Base-by-base conservation (phyloP, 768 basidiomycete species). In the Psilocybe cyanescens region DNA sequence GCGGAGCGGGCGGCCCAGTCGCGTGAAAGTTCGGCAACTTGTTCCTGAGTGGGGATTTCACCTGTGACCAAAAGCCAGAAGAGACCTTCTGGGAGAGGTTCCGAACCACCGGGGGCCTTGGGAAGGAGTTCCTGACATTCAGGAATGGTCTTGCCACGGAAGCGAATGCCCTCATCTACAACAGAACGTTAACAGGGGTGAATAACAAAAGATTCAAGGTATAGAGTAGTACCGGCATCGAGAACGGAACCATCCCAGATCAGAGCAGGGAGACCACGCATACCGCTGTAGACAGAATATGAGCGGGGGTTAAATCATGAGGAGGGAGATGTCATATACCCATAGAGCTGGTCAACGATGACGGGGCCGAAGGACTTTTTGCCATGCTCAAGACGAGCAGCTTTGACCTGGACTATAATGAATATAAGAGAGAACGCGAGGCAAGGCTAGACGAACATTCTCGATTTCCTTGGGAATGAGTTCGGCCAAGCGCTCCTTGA, bases 231-330 rank as follows among this genome's bases (percentile, higher is more conserved):
- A 90, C 92, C 90, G 57, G 97, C 86, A 73, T 98, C 97, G 65
- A 99, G 88, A 62, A 99, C 97, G 58, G 97, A 99, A 62, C 92
- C 97, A 66, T 99, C 97, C 97, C 97, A 99, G 68, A 99, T 94
- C 67, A 99, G 87, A 56, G 95, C 95, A 66, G 96, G 92, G 51
- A 94, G 84, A 63, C 92, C 91, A 64, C 92, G 82, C 91, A 94
- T 93, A 57, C 93, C 92, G 67, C 92, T 94, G 63, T 1, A 66
- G 7, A 8, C 19, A 48, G 29, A 60, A 55, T 61, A 50, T 48
- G 65, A 58, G 55, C 50, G 29, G n/a, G 17, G 59, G 49, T 29
- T 5, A 53, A 37, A 28, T 3, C 33, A 44, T 37, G 33, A 24
- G 35, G 59, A 8, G 8, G 29, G 45, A 24, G 49, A 59, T 47